Evolutionary conservation across 176 grass and related monocot species (phyloP).

Genomic region (Elymus sibiricus): DNA sequence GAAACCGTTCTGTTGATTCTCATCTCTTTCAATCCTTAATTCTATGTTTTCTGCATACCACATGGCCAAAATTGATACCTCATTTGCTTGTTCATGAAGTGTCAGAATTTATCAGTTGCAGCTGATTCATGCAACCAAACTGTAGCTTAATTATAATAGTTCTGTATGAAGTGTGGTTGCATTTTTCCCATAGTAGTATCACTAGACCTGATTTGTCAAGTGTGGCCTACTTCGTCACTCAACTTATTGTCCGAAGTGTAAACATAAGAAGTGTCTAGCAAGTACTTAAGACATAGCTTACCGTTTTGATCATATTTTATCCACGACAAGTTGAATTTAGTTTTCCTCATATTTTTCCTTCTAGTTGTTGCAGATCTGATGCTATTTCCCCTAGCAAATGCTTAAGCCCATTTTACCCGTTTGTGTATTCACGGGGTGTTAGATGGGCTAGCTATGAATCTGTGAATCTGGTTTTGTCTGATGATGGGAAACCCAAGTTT

Average conservation of each 20-base stretch:
- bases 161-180: not conserved
- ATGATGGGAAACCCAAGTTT: constrained; percentile 78
- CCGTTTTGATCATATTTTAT: not conserved
- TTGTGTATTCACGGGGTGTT: constrained; percentile 20
- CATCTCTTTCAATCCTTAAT: not conserved
- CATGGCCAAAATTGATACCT: not conserved
- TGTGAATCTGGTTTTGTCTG: constrained; percentile 74
- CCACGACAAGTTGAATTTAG: not conserved
- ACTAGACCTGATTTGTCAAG: not conserved
- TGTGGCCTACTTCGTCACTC: not conserved
- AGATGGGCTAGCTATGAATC: constrained; percentile 56
- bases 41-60: not conserved
- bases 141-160: not conserved
- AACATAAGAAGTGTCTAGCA: not conserved
- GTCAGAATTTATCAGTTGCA: not conserved
- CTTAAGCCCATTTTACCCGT: constrained; percentile 23
- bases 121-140: not conserved
- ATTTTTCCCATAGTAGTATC: not conserved
- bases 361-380: constrained; percentile 31
- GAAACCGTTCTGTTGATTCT: not conserved
- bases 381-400: constrained; percentile 31
- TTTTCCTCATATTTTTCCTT: not conserved
- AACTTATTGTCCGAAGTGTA: not conserved
- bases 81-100: not conserved
- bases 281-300: not conserved